Base-by-base conservation (phyloP, 306 rosid genomes). In the Astragalus membranaceus region DNA sequence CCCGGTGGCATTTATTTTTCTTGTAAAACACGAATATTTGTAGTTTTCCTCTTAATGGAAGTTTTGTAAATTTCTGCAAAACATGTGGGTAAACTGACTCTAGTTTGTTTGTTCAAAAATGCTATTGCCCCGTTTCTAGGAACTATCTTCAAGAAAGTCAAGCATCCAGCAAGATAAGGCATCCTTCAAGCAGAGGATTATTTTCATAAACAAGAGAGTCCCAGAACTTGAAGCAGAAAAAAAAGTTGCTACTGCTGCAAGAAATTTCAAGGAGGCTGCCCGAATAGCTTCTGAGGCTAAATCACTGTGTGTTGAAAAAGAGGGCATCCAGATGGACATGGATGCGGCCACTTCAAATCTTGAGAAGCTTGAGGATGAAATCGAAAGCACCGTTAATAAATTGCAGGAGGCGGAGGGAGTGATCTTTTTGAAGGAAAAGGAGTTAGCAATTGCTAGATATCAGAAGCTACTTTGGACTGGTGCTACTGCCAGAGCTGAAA, bases 241-340 rank as follows among this genome's bases (percentile, higher is more conserved):
- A 82, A 90, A 78, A 77, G 92, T 90, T 68, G 95, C 92, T 64
- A 88, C 89, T 35, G 71, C 95, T 75, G 88, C 90, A 33, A 86
- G 95, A 69, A 90, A 90, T 79, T 90, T 90, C 73, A 90, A 88
- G 78, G 97, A 88, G 80, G 95, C 97, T 72, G 97, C 90, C 12
- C 85, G 95, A 66, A 75, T 90, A 77, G 87, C 97, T 64, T 74
- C 85, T 0, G 95, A 88, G 82, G 88, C 97, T 7, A 90, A 90
- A 80, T 79, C 90, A 73, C 73, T 83, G 44, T 59, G 63, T 57
- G 74, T 80, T 72, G 92, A 90, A 76, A 90, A 85, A 66, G 88
- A 86, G 48, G 63, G 83, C 72, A 74, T 85, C 35, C 88, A 82
- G 79, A 74, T 14, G 55, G 79, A 78, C 76, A 86, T 83, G 84